These are phyloP conservation scores for Flaveria sonorensis DNA, from an alignment of 129 eudicot species.

Conservation along the genomic window DNA sequence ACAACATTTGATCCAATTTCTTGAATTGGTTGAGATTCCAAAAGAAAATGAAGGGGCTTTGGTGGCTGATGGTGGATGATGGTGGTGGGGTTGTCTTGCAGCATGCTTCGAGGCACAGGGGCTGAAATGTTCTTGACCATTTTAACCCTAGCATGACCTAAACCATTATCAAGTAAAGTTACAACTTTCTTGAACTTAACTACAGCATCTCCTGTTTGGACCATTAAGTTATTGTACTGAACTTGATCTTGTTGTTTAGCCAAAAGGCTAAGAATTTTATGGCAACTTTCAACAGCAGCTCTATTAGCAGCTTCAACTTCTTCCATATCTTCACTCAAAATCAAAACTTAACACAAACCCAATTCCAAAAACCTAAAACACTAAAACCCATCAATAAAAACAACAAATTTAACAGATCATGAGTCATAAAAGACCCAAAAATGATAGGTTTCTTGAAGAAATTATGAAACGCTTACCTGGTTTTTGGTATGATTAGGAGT, in stretches of 20 bases:
- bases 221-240: constrained; percentile 56
- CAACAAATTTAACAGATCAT: constrained; percentile 11
- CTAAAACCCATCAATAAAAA: constrained; percentile 15
- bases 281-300: constrained; percentile 88
- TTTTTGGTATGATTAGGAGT: constrained; percentile 7
- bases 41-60: constrained; percentile 58
- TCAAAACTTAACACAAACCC: neutral
- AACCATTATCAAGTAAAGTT: constrained; percentile 62
- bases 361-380: constrained; percentile 15
- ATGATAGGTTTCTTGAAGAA: neutral
- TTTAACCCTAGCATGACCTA: constrained; percentile 93
- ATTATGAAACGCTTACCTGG: constrained; percentile 5
- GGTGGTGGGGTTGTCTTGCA: constrained; percentile 50
- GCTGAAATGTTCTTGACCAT: constrained; percentile 50
- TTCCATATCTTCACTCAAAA: constrained; percentile 53
- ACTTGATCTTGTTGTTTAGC: constrained; percentile 69
- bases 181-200: constrained; percentile 82
- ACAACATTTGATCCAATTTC: constrained; percentile 59
- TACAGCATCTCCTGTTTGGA: constrained; percentile 88
- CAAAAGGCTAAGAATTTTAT: constrained; percentile 70
- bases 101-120: constrained; percentile 57
- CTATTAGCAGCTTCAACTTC: constrained; percentile 84
- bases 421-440: constrained; percentile 3
- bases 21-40: constrained; percentile 47
- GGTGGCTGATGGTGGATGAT: constrained; percentile 38